Base-by-base conservation (phyloP, 1,139 yeast species). In the Kurtzmaniella quercitrusa region DNA sequence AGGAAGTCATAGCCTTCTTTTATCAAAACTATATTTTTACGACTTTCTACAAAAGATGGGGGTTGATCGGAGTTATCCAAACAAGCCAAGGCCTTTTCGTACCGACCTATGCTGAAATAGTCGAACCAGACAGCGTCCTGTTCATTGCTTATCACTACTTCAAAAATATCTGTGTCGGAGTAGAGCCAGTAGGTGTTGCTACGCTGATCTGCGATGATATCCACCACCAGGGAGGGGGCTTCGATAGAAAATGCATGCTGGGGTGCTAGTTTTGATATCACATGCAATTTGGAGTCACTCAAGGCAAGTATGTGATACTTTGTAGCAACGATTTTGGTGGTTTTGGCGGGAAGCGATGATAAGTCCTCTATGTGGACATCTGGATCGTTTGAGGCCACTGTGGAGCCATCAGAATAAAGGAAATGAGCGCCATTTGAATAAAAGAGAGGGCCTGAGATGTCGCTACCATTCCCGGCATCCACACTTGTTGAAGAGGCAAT, bases 61-160 rank as follows among this genome's bases (percentile, higher is more conserved):
- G 36, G 18, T 9, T 31, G 6, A 6, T 31, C 36, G 5, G 36
- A 31, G 5, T 10, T 24, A 37, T n/a, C 34, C 7, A 82, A 56
- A 14, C 79, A 63, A 2, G 63, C 55, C 40, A 90, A 65, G 0
- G 98, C 97, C 43, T 81, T 81, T 15, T 83, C 86, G 60, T 73
- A 91, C 46, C 78, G 72, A 1, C 79, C 76, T 56, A 78, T 71
- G 38, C 77, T 79, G 45, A 85, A 71, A 58, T 87, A 74, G 6
- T 84, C 74, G 48, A 76, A 77, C 96, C 97, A 89, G 3, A 90
- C 82, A 19, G 87, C 84, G 5, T 75, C 67, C 6, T 81, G 72
- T 58, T 93, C 98, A 52, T 85, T 77, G 27, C 73, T 75, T 9
- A 87, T 68, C 3, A 87, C 73, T 9, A 94, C 63, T 58, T 94